A percentile compares a stretch with the other conserved stretches of the same genome.
Conservation (phyloP, 441 rosid species). For the Erysimum pusillum region DNA sequence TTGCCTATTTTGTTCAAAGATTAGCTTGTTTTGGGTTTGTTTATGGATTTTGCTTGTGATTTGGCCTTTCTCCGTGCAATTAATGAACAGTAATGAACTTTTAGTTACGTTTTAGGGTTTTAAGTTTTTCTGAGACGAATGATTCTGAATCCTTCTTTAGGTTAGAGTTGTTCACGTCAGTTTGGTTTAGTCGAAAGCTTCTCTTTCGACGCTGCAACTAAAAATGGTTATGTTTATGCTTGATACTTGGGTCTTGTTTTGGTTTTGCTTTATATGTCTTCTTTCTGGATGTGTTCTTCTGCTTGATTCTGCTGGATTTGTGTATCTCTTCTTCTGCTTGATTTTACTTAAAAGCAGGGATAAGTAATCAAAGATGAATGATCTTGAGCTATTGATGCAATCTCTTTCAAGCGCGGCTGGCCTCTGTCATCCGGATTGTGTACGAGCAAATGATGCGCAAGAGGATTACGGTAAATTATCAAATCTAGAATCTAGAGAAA, state of each 20-base stretch:
- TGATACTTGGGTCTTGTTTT: background rate
- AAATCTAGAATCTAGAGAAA: background rate
- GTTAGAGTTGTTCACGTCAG: background rate
- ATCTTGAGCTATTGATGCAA: background rate
- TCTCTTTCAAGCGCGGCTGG: background rate
- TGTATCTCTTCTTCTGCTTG: background rate
- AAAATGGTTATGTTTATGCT: background rate
- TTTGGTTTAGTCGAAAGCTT: background rate
- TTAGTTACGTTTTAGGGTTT: constrained; percentile 19
- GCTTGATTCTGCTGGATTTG: background rate
- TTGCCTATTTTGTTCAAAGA: background rate
- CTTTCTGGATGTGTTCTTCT: background rate
- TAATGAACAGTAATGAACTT: constrained; percentile 15
- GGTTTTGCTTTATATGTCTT: background rate
- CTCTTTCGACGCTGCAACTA: background rate
- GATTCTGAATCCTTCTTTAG: background rate
- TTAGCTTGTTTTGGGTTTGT: background rate
- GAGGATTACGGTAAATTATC: constrained; percentile 15
- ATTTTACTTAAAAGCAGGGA: background rate
- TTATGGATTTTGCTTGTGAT: background rate
- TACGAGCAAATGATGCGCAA: background rate
- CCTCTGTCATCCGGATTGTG: background rate
- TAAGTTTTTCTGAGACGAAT: background rate
- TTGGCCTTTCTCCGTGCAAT: background rate
- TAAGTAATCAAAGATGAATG: background rate